These are phyloP conservation scores for Neocatenulostroma microsporum DNA, from an alignment of 2,329 filamentous ascomycete species.

Conservation along the genomic window DNA sequence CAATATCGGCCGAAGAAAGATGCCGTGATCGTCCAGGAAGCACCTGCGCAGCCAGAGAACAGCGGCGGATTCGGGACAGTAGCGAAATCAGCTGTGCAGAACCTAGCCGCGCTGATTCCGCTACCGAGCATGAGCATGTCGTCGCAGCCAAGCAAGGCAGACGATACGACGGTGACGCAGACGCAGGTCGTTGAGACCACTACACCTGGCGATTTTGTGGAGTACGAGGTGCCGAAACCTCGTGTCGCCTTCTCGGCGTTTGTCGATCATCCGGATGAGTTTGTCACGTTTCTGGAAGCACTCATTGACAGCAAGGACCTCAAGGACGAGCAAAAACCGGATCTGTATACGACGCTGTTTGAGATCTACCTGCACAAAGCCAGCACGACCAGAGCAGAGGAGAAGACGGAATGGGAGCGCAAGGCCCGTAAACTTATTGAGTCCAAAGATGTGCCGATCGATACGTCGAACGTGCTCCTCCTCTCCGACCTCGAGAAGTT, in stretches of 20 bases:
- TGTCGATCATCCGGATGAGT: constrained; percentile 85
- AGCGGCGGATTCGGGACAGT: constrained; percentile 31
- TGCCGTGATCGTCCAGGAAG: constrained; percentile 43
- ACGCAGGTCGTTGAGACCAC: constrained; percentile 46
- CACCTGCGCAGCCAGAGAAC: constrained; percentile 27
- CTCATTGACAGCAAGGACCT: constrained; percentile 66
- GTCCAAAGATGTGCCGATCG: constrained; percentile 71
- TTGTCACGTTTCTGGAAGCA: constrained; percentile 86
- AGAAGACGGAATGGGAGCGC: constrained; percentile 74
- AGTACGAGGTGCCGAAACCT: constrained; percentile 74
- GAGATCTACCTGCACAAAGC: constrained; percentile 97
- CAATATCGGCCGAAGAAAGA: constrained; percentile 68
- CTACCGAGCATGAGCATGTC: constrained; percentile 71
- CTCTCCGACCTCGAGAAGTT: constrained; percentile 90
- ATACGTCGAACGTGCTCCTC: constrained; percentile 87
- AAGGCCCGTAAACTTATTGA: constrained; percentile 88
- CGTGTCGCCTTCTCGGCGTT: constrained; percentile 92
- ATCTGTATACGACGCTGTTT: constrained; percentile 90
- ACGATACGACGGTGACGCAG: constrained; percentile 43
- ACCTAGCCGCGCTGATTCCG: constrained; percentile 73
- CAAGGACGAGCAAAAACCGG: constrained; percentile 66
- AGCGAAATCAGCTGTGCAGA: constrained; percentile 73
- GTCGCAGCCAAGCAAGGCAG: constrained; percentile 35
- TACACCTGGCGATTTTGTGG: constrained; percentile 44
- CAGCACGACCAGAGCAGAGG: constrained; percentile 60